Percentiles rank a stretch among this genome's conserved stretches.
These are phyloP conservation scores for Wakefieldia striispora DNA, from an alignment of 768 basidiomycete species.

Conservation along the genomic window DNA sequence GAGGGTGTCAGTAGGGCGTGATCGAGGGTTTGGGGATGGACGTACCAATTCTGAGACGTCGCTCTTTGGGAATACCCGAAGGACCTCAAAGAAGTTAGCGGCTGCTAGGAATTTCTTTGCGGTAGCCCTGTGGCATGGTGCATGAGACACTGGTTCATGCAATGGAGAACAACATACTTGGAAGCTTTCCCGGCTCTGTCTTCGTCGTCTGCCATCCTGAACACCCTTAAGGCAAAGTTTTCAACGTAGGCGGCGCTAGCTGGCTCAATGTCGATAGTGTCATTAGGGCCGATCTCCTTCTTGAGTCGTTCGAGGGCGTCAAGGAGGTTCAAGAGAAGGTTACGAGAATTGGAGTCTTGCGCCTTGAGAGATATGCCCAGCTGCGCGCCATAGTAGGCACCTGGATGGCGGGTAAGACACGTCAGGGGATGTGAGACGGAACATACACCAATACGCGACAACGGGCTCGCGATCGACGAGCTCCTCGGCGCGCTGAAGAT, in stretches of 20 bases:
- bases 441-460: conserved; percentile 93
- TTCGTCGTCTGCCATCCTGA: conserved; percentile 85
- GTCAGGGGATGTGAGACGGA: conserved; percentile 10
- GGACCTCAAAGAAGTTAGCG: conserved; percentile 89
- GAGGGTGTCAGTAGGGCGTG: not conserved
- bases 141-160: conserved; percentile 5
- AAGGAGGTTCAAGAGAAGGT: conserved; percentile 71
- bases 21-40: not conserved
- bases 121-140: conserved; percentile 58
- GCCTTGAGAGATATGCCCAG: conserved; percentile 75
- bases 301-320: conserved; percentile 81
- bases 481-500: conserved; percentile 88
- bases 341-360: conserved; percentile 60
- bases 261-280: conserved; percentile 79
- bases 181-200: conserved; percentile 77
- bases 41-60: conserved; percentile 59
- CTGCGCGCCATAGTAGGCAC: conserved; percentile 90
- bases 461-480: conserved; percentile 78
- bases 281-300: conserved; percentile 64
- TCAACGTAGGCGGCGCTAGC: conserved; percentile 89
- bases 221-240: conserved; percentile 93
- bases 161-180: conserved; percentile 47
- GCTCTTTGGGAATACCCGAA: conserved; percentile 67
- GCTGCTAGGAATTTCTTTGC: conserved; percentile 95
- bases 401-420: conserved; percentile 37